Evolutionary conservation across 148 eudicot genomes (phyloP).

Genomic region (Chenopodium quinoa): DNA sequence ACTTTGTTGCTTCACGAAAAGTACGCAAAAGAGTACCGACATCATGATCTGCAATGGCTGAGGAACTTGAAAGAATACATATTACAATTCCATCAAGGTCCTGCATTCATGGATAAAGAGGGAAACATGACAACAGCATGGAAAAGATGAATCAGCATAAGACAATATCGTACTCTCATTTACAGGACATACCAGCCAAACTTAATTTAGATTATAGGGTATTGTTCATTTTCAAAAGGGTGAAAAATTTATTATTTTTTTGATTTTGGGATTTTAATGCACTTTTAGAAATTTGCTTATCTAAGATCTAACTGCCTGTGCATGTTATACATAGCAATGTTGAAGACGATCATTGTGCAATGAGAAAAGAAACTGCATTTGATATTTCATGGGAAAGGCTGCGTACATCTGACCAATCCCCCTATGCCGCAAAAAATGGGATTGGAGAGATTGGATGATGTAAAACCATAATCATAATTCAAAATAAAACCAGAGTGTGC

Average conservation of each 20-base stretch:
- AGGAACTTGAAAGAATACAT: conserved; percentile 69
- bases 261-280: not conserved
- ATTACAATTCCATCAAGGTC: conserved; percentile 55
- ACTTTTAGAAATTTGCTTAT: not conserved
- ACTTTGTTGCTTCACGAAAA: conserved; percentile 58
- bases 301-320: not conserved
- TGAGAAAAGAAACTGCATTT: not conserved
- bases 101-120: conserved; percentile 34
- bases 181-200: not conserved
- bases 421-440: not conserved
- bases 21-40: conserved; percentile 41
- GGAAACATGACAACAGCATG: conserved; percentile 1
- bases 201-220: not conserved
- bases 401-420: too few species aligned
- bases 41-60: conserved; percentile 42
- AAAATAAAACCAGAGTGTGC: not conserved
- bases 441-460: not conserved
- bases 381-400: not conserved
- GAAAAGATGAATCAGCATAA: not conserved
- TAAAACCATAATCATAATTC: not conserved
- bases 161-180: not conserved
- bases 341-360: not conserved
- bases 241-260: not conserved
- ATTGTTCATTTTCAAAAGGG: not conserved
- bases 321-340: not conserved